A percentile compares a stretch with the other conserved stretches of the same genome.
phyloP scores from a whole-genome alignment of 257 asterid genomes.

The Eustoma russellianum region DNA sequence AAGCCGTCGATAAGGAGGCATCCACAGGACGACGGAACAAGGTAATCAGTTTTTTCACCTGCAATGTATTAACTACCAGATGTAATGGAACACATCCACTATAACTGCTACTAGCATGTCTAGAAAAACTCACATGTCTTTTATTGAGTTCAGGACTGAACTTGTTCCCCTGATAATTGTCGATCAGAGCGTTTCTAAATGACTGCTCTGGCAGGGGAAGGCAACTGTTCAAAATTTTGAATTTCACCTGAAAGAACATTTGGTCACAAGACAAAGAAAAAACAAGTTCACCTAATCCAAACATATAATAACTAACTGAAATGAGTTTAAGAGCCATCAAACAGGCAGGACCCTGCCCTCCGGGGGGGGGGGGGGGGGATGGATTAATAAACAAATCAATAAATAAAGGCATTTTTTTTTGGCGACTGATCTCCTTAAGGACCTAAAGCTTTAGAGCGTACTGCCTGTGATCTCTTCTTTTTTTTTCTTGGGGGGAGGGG shows the following conservation, averaged over 20 bases:
- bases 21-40: conserved; percentile 42
- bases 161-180: conserved; percentile 44
- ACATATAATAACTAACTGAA: background rate
- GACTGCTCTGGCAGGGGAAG: conserved; percentile 55
- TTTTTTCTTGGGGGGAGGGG: too few relatives aligned
- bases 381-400: background rate
- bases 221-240: conserved; percentile 47
- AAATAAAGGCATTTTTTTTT: background rate
- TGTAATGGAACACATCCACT: background rate
- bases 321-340: background rate
- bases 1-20: conserved; percentile 18
- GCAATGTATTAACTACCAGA: conserved; percentile 7
- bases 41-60: conserved; percentile 48
- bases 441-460: too few relatives aligned
- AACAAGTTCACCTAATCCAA: background rate
- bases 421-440: background rate
- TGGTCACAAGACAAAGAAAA: conserved; percentile 10
- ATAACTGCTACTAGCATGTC: background rate
- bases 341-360: background rate
- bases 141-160: conserved; percentile 57
- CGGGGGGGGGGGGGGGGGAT: background rate
- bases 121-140: conserved; percentile 36
- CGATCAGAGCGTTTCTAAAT: conserved; percentile 39
- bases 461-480: too few relatives aligned
- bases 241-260: conserved; percentile 46